A percentile compares a stretch with the other conserved stretches of the same genome.
Evolutionary conservation across 805 yeast species (phyloP).

Genomic region (Barnettozyma botsteinii): DNA sequence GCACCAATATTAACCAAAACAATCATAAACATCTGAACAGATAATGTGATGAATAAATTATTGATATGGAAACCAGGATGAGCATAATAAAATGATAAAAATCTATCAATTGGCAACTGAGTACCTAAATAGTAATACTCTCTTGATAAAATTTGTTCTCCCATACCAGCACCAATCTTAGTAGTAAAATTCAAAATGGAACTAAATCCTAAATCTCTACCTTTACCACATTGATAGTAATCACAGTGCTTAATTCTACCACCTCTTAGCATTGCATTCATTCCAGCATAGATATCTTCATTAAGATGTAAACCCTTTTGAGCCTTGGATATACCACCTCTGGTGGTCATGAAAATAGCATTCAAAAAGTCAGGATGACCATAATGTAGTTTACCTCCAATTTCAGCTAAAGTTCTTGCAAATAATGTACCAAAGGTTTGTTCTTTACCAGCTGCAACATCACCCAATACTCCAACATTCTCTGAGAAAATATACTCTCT

Average conservation of each 20-base stretch:
- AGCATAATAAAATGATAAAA: conserved; percentile 90
- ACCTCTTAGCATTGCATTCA: conserved; percentile 82
- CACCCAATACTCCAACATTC: conserved; percentile 87
- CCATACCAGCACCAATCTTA: conserved; percentile 98
- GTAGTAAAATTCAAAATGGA: conserved; percentile 91
- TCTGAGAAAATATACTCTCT: conserved; percentile 93
- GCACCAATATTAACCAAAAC: conserved; percentile 77
- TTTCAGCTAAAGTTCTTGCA: conserved; percentile 88
- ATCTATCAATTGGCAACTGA: conserved; percentile 80
- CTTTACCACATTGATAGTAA: conserved; percentile 94
- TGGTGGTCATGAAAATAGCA: conserved; percentile 85
- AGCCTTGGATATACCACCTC: conserved; percentile 95
- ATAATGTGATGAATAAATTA: conserved; percentile 78
- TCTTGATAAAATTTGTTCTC: conserved; percentile 88
- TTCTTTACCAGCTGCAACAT: conserved; percentile 95
- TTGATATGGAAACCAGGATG: conserved; percentile 96
- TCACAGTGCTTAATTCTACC: conserved; percentile 95
- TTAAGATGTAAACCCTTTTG: conserved; percentile 89
- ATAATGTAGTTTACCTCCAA: conserved; percentile 91
- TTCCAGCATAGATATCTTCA: conserved; percentile 96
- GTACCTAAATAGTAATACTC: conserved; percentile 91
- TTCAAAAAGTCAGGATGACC: conserved; percentile 96
- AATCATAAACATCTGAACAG: conserved; percentile 83
- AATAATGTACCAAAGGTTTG: conserved; percentile 95
- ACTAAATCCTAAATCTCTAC: conserved; percentile 90